Conservation (phyloP, 2,329 filamentous ascomycete genomes). For the Colletotrichum sp. region DNA sequence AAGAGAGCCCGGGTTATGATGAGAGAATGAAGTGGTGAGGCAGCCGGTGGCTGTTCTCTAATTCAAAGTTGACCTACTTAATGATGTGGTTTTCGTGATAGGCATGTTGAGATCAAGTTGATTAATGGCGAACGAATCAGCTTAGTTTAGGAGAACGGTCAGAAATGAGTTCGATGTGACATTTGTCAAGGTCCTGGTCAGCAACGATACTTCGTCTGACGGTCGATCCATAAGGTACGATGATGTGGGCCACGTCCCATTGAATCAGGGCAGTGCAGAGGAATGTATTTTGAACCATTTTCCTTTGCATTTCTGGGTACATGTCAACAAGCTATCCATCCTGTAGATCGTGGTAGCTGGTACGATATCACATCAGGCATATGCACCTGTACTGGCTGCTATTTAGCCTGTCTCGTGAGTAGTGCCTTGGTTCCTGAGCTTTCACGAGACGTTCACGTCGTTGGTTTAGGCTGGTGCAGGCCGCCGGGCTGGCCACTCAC, state of each 20-base stretch:
- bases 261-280: background rate
- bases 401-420: background rate
- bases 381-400: background rate
- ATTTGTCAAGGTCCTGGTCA: background rate
- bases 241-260: background rate
- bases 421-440: background rate
- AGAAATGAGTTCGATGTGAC: background rate
- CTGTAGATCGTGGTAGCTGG: background rate
- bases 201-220: background rate
- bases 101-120: background rate
- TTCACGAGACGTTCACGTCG: background rate
- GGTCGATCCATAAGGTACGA: background rate
- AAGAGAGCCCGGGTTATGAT: background rate
- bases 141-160: background rate
- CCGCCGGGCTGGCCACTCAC: conserved; percentile 7
- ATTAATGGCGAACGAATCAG: background rate
- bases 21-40: background rate
- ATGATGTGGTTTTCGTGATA: background rate
- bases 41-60: background rate
- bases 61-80: background rate
- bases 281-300: background rate
- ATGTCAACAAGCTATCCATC: background rate
- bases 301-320: background rate
- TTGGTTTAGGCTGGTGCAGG: background rate
- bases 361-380: background rate